Evolutionary conservation across 306 rosid species (phyloP), one percentile per base, ranked within the genome.

Genomic region (Leucaena leucocephala): DNA sequence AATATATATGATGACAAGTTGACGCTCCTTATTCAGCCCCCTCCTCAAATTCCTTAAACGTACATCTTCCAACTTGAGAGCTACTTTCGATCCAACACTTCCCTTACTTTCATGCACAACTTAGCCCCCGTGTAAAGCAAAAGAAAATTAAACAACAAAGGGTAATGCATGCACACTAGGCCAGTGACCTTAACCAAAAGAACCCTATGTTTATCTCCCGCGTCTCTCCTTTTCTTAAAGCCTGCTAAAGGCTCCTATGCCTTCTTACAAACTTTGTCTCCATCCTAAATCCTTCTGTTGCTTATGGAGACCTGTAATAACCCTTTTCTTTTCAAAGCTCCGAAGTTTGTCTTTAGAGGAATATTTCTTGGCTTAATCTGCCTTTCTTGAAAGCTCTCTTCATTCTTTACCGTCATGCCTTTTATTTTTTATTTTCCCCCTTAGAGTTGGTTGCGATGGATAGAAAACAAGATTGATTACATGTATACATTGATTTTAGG

Each of bases 251-350:
- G 4, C 77, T 85, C 81, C 68, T 63, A 71, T 61, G 78, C 74
- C 76, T 84, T 55, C 62, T 87, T 87, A 72, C 85, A 84, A 89
- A 89, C 79, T 85, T 87, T 87, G 93, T 87, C 93, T 89, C 85
- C 70, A 27, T 61, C n/a, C 68, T 42, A 42, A 78, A 75, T 85
- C 68, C 38, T 84, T 87, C 85, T 87, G 81, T 85, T 83, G 76
- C 85, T 71, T n/a, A 8, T 78, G 76, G 87, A 81, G 85, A 86
- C 89, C 78, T 64, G 72, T 65, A 71, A 74, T 55, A 27, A 61
- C 45, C 34, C 55, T 76, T 73, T 71, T 54, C 73, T 85, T 59
- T 67, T 65, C 74, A 80, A 74, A 83, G 84, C 85, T 70, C 79
- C 78, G 38, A 11, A 54, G 2, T 72, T 13, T 81, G 62, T 78